phyloP scores from a whole-genome alignment of 345 rosid genomes.

The Brassica juncea region DNA sequence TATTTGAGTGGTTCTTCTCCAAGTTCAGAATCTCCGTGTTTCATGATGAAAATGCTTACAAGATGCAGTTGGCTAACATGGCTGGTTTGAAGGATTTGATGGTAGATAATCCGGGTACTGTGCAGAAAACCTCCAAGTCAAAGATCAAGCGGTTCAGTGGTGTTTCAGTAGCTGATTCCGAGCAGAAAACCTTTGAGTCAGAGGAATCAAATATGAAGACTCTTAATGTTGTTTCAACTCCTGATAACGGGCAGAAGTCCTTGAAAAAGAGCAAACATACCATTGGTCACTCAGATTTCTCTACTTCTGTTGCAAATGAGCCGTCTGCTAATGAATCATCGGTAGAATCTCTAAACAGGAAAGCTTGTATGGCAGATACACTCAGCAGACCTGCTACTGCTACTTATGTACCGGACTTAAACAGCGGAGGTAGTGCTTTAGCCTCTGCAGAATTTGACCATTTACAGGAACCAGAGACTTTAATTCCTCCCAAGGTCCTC shows the following conservation, averaged over 20 bases:
- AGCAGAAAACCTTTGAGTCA: conserved; percentile 22
- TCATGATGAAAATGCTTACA: conserved; percentile 64
- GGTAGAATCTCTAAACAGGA: conserved; percentile 23
- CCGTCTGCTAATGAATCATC: conserved; percentile 25
- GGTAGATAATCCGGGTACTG: conserved; percentile 9
- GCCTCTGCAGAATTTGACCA: conserved; percentile 19
- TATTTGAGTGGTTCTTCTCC: conserved; percentile 75
- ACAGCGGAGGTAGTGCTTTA: conserved; percentile 41
- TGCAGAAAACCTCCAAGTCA: conserved; percentile 44
- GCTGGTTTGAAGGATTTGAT: conserved; percentile 46
- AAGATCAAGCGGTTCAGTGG: conserved; percentile 43
- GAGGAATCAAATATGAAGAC: conserved; percentile 37
- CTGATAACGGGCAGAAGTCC: conserved; percentile 27
- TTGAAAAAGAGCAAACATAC: conserved; percentile 11
- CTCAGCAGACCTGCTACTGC: conserved; percentile 34
- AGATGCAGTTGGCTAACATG: conserved; percentile 56
- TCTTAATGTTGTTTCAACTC: conserved; percentile 49
- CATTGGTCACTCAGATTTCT: conserved; percentile 15
- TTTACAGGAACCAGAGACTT: conserved; percentile 12
- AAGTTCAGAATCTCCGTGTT: conserved; percentile 68
- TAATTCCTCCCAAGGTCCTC: conserved; percentile 13
- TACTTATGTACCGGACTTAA: conserved; percentile 59
- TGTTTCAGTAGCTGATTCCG: conserved; percentile 46
- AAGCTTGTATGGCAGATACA: conserved; percentile 19
- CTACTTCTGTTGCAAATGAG: conserved; percentile 35